Conservation (phyloP, 225 moss, liverwort and hornwort genomes). For the Polytrichum formosum region DNA sequence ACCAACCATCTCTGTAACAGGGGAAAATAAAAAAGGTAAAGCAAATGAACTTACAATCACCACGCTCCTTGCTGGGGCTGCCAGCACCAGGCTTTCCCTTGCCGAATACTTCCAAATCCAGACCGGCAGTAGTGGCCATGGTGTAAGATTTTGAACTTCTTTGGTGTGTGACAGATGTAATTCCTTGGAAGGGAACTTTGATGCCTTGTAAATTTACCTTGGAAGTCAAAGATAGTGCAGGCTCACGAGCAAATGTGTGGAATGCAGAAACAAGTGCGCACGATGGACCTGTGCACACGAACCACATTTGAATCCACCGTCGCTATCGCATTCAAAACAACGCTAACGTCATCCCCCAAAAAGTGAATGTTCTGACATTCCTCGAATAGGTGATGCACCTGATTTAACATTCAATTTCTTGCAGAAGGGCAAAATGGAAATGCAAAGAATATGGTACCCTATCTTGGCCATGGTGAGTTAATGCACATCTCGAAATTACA, state of each 20-base stretch:
- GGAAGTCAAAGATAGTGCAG: slow-evolving; percentile 15
- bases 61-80: slow-evolving; percentile 73
- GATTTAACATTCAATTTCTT: no score
- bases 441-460: no score
- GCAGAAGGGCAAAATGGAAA: no score
- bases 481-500: background rate
- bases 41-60: slow-evolving; percentile 56
- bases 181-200: background rate
- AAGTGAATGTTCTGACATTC: no score
- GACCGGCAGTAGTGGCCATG: slow-evolving; percentile 28
- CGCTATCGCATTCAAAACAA: no score
- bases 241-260: slow-evolving; percentile 9
- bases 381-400: no score
- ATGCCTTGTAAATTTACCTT: slow-evolving; percentile 17
- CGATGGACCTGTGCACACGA: slow-evolving; percentile 15
- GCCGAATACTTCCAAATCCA: slow-evolving; percentile 75
- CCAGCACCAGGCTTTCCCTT: slow-evolving; percentile 80
- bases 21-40: background rate
- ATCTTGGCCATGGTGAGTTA: no score
- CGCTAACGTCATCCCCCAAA: no score
- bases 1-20: no score
- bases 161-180: background rate
- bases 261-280: slow-evolving; percentile 5
- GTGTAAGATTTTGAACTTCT: background rate
- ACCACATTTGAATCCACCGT: background rate